Conservation (phyloP, 2,329 filamentous ascomycete species). For the Cladophialophora psammophila region DNA sequence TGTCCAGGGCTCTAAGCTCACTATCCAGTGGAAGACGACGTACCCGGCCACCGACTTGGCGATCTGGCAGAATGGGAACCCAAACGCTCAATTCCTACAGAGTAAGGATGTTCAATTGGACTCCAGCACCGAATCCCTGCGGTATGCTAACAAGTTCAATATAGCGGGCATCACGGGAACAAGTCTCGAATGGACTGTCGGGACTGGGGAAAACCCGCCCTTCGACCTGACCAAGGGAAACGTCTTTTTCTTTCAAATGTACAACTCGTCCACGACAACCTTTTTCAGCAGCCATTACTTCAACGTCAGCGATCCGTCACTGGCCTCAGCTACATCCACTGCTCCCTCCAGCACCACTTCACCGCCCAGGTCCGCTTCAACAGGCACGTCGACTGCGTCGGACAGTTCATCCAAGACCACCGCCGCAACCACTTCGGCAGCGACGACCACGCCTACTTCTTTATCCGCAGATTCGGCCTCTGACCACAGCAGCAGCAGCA, state of each 20-base stretch:
- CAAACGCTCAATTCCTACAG: not conserved
- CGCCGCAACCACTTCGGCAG: not conserved
- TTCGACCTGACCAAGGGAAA: not conserved
- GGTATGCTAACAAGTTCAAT: not conserved
- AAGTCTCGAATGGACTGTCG: not conserved
- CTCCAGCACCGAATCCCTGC: not conserved
- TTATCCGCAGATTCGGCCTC: not conserved
- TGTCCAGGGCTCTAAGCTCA: not conserved
- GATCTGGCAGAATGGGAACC: not conserved
- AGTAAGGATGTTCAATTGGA: not conserved
- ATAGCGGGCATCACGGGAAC: not conserved
- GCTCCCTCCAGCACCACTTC: not conserved
- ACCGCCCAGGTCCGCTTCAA: not conserved
- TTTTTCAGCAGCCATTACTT: slow-evolving; percentile 6
- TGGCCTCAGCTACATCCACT: not conserved
- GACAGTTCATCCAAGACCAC: not conserved
- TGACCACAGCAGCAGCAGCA: not conserved
- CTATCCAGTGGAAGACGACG: not conserved
- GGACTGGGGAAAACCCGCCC: not conserved
- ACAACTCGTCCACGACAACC: not conserved
- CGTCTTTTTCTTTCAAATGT: slow-evolving; percentile 5
- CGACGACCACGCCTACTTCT: not conserved
- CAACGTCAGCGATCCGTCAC: slow-evolving; percentile 4
- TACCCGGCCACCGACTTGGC: not conserved
- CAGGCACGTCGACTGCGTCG: not conserved